phyloP scores from a whole-genome alignment of 352 stramenopile genomes.

The Elongisporangium prolatum region DNA sequence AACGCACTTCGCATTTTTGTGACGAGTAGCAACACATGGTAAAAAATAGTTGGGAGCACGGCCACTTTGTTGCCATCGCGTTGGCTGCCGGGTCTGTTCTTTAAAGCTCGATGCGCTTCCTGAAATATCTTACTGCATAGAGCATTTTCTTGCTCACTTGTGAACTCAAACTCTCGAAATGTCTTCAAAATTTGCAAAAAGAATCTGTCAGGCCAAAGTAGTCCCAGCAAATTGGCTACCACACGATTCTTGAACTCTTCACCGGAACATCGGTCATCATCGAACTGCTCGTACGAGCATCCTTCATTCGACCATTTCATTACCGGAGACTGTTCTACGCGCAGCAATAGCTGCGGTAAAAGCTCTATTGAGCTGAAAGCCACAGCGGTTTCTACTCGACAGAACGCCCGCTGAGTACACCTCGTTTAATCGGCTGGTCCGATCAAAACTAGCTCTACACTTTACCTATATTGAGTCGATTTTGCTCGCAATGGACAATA shows the following conservation, averaged over 20 bases:
- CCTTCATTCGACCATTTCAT: slow-evolving; percentile 16
- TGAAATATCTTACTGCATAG: slow-evolving; percentile 41
- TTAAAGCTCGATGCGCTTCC: slow-evolving; percentile 15
- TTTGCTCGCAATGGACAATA: slow-evolving; percentile 16
- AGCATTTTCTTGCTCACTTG: slow-evolving; percentile 20
- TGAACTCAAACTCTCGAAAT: slow-evolving; percentile 34
- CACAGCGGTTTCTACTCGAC: slow-evolving; percentile 15
- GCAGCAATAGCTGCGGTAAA: slow-evolving; percentile 35
- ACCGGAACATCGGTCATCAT: slow-evolving; percentile 18
- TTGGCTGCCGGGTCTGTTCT: neutral
- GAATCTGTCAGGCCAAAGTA: slow-evolving; percentile 36
- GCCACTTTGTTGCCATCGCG: slow-evolving; percentile 15
- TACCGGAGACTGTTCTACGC: slow-evolving; percentile 19
- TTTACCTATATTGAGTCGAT: slow-evolving; percentile 17
- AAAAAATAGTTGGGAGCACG: slow-evolving; percentile 34
- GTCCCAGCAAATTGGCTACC: slow-evolving; percentile 25
- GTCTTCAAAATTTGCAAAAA: slow-evolving; percentile 50
- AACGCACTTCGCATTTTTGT: slow-evolving; percentile 20
- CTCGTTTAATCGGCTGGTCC: too few relatives aligned
- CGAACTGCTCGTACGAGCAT: slow-evolving; percentile 12
- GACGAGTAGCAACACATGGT: slow-evolving; percentile 35
- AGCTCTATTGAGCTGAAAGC: slow-evolving; percentile 43
- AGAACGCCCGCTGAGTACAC: slow-evolving; percentile 1
- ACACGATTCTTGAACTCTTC: slow-evolving; percentile 21
- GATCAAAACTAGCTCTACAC: neutral